Evolutionary conservation across 2,329 filamentous ascomycete species (phyloP), one percentile per base, ranked within the genome.

Genomic region (Emmonsia crescens): DNA sequence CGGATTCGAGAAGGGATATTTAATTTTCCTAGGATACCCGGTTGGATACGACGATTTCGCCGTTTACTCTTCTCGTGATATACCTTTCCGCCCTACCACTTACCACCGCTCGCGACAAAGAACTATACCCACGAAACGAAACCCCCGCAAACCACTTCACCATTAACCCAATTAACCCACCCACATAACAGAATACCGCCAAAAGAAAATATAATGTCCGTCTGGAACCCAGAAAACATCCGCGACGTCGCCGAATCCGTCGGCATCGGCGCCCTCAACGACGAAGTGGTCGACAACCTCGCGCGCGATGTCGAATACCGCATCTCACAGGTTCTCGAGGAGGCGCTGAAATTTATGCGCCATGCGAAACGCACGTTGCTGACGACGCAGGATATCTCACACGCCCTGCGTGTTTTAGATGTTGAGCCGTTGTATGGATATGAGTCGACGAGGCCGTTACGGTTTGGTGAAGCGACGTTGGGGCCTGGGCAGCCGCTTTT

Each of bases 201-300:
- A 2, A 49, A 49, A 49, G 1, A 21, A 46, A 46, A 21, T 67
- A 71, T 57, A 52, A 82, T 82, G 80, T 84, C 85, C 46, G 86
- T 96, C 68, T 97, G 94, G 94, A 97, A 96, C 72, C 86, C 89
- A 21, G 94, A 99, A 70, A 97, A 96, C 69, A 89, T 99, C 69
- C 87, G 87, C 69, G 94, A 99, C 74, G 92, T 97, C 64, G 93
- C 94, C 67, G 94, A 99, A 75, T 96, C 94, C 1, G 89, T 97
- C 56, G 94, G 94, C 62, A 92, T 99, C 68, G 80, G 84, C 68
- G 83, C 85, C 60, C 82, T 97, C 52, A 85, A 85, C 72, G 90
- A 96, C 63, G 93, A 97, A 64, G 89, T 94, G 27, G 85, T 92
- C 54, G 89, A 94, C 64, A 87, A 90, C 62, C 83, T 99, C 52